These are phyloP conservation scores for Neonectria magnoliae DNA, from an alignment of 2,329 filamentous ascomycete species.

Conservation along the genomic window DNA sequence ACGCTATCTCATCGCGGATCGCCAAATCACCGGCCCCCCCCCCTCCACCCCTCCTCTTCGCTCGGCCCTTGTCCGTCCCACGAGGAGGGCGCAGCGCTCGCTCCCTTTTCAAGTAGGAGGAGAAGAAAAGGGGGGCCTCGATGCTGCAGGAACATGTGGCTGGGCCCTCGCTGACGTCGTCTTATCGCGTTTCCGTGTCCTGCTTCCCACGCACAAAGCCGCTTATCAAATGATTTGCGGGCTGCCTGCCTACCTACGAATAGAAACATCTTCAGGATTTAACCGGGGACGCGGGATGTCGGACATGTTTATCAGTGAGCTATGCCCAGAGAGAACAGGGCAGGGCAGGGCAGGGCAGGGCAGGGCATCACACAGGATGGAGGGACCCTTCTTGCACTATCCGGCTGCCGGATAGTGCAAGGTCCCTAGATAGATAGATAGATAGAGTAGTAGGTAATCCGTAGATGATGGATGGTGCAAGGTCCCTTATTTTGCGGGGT, in stretches of 20 bases:
- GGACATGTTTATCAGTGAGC: background rate
- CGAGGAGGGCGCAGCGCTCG: background rate
- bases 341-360: too few species aligned
- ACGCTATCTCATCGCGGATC: background rate
- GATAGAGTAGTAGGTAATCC: too few species aligned
- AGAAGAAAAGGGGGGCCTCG: background rate
- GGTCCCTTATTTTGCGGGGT: background rate
- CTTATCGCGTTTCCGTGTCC: conserved; percentile 12
- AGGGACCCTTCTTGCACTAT: conserved; percentile 4
- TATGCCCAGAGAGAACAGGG: too few species aligned
- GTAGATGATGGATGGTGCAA: background rate
- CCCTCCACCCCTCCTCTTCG: background rate
- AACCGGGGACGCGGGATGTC: background rate
- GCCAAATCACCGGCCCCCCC: background rate
- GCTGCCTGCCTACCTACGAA: too few species aligned
- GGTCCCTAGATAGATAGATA: background rate
- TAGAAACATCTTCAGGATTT: too few species aligned
- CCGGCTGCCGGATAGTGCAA: background rate
- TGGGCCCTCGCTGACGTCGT: background rate
- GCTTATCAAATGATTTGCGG: conserved; percentile 8
- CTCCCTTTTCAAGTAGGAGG: background rate
- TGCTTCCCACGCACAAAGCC: background rate
- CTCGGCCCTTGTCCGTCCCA: conserved; percentile 9
- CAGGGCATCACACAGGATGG: background rate
- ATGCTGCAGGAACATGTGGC: conserved; percentile 21